phyloP scores from a whole-genome alignment of 345 rosid genomes.

The Pistacia vera region DNA sequence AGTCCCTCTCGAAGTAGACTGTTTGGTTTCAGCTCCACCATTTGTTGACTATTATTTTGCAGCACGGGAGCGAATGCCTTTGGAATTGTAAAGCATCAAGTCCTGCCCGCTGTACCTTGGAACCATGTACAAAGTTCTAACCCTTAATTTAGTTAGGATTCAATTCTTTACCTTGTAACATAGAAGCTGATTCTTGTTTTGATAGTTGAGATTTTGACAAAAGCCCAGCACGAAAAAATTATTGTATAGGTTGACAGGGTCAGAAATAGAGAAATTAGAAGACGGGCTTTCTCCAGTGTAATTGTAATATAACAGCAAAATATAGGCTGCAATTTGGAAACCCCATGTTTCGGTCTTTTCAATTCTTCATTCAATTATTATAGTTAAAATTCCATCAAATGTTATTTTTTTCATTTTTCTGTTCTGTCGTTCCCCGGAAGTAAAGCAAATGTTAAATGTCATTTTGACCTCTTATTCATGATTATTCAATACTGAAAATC shows the following conservation, averaged over 20 bases:
- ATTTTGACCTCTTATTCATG: too few species aligned
- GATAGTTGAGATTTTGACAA: slow-evolving; percentile 30
- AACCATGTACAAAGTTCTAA: slow-evolving; percentile 55
- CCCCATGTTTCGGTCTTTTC: slow-evolving; percentile 12
- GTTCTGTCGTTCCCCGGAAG: too few species aligned
- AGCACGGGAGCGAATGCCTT: slow-evolving; percentile 35
- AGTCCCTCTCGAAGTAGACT: slow-evolving; percentile 3
- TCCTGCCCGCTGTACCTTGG: slow-evolving; percentile 42
- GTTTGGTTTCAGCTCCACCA: slow-evolving; percentile 21
- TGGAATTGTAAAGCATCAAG: slow-evolving; percentile 27
- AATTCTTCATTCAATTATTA: slow-evolving; percentile 9
- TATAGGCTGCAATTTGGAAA: slow-evolving; percentile 23
- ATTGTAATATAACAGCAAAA: slow-evolving; percentile 34
- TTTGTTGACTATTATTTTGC: slow-evolving; percentile 33
- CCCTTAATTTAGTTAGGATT: slow-evolving; percentile 43
- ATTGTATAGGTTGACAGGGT: slow-evolving; percentile 53
- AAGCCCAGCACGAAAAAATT: slow-evolving; percentile 30
- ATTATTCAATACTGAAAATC: too few species aligned
- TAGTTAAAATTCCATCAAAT: background rate
- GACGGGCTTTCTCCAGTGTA: slow-evolving; percentile 35
- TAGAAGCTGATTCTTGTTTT: slow-evolving; percentile 13
- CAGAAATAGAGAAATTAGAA: slow-evolving; percentile 35
- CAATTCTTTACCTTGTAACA: slow-evolving; percentile 53
- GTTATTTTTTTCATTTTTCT: background rate
- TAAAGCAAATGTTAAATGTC: too few species aligned